Conservation (phyloP, 2,329 filamentous ascomycete genomes). For the Fusarium palustre region DNA sequence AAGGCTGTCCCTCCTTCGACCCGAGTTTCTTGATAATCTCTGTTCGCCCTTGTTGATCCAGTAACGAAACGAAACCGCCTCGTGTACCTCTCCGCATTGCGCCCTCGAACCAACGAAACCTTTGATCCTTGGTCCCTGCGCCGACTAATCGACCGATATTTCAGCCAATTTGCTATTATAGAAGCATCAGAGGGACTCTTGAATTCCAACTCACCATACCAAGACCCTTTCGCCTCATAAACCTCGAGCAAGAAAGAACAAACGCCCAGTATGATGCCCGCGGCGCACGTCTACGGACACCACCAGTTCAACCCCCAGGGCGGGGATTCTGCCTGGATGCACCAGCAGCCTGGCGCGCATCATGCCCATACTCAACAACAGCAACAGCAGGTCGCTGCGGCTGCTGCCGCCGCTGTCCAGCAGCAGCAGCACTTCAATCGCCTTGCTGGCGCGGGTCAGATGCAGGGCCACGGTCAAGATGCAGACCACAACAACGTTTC, state of each 20-base stretch:
- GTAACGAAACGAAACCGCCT: slow-evolving; percentile 8
- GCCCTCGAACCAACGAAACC: slow-evolving; percentile 34
- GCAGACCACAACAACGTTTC: slow-evolving; percentile 75
- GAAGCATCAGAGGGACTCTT: not conserved
- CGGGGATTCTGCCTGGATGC: slow-evolving; percentile 73
- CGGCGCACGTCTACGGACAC: slow-evolving; percentile 74
- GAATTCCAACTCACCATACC: not conserved
- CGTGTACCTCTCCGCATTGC: slow-evolving; percentile 38
- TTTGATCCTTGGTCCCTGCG: slow-evolving; percentile 24
- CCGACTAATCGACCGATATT: slow-evolving; percentile 21
- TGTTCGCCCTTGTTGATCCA: slow-evolving; percentile 8
- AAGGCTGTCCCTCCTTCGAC: slow-evolving; percentile 9
- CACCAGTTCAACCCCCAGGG: slow-evolving; percentile 73
- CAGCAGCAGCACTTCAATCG: slow-evolving; percentile 76
- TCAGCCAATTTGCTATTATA: slow-evolving; percentile 8
- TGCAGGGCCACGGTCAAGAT: slow-evolving; percentile 65
- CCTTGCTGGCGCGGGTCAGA: slow-evolving; percentile 65
- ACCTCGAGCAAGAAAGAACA: slow-evolving; percentile 23
- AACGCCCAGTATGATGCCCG: slow-evolving; percentile 68
- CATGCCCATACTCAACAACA: slow-evolving; percentile 70
- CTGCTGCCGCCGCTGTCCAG: slow-evolving; percentile 64
- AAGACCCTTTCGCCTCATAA: not conserved
- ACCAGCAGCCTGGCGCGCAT: slow-evolving; percentile 69
- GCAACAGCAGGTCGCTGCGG: slow-evolving; percentile 52
- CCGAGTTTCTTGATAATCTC: not conserved